Percentiles rank a stretch among this genome's conserved stretches.
Conservation (phyloP, 2,329 filamentous ascomycete species). For the Achaetomium macrosporum region DNA sequence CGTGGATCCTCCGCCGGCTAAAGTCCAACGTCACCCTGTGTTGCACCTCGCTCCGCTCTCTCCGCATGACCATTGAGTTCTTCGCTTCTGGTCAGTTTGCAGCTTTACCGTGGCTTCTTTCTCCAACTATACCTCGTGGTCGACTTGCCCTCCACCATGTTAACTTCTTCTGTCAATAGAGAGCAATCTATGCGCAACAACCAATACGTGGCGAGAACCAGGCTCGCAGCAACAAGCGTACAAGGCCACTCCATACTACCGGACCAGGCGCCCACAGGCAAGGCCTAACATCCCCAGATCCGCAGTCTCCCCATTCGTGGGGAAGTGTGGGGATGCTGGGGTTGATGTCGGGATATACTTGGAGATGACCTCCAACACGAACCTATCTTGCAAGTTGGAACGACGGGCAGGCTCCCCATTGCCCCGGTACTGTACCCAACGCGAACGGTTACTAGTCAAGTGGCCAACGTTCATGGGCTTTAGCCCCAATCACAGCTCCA, state of each 20-base stretch:
- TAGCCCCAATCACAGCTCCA: too few species aligned
- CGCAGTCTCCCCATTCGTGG: background rate
- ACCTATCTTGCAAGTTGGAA: too few species aligned
- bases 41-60: slow-evolving; percentile 11
- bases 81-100: background rate
- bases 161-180: background rate
- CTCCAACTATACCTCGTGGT: slow-evolving; percentile 6
- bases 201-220: too few species aligned
- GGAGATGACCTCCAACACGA: too few species aligned
- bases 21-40: slow-evolving; percentile 14
- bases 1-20: slow-evolving; percentile 16
- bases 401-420: too few species aligned
- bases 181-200: background rate
- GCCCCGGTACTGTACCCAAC: too few species aligned
- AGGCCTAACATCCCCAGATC: background rate
- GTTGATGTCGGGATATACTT: background rate
- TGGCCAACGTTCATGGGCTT: background rate
- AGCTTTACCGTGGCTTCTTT: background rate
- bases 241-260: background rate
- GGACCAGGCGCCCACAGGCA: background rate
- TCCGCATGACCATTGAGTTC: slow-evolving; percentile 6
- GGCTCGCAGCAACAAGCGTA: background rate
- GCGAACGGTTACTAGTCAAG: background rate
- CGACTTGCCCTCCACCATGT: background rate
- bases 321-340: slow-evolving; percentile 4